Evolutionary conservation across 176 grass and related monocot genomes (phyloP), one percentile per base, ranked within the genome.

Genomic region (Urochloa ruziziensis): DNA sequence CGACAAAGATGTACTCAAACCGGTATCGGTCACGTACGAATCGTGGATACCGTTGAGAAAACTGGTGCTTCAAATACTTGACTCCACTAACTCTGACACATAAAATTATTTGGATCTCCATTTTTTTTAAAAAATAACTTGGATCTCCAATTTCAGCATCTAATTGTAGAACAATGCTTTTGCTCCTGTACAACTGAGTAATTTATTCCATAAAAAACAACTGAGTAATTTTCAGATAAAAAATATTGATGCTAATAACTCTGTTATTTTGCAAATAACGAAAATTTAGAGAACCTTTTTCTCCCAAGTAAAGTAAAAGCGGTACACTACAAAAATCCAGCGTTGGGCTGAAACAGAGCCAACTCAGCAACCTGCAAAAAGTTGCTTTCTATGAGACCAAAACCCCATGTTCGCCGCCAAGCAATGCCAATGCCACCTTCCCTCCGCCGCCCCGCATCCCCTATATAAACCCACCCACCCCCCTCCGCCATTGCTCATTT

Each of bases 381-480:
- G 37, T 16, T 0, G 36, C 65, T 85, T 56, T 60, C 39, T 28
- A 11, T 0, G 11, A 27, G 28, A 23, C 46, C 23, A 32, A 16
- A 73, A 62, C 13, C 30, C 36, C 87, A 79, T 74, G 87, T 80
- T 84, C 51, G 82, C 67, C 65, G 88, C 73, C 65, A 88, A 66
- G 51, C 52, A 35, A 68, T 51, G n/a, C 4, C 13, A 58, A 58
- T 17, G 42, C 14, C 49, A n/a, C 18, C 19, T n/a, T 4, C 21
- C 35, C 18, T 8, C 47, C 11, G 12, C 86, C 70, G 46, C 27
- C 46, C 8, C 44, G 1, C 10, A 5, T 18, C 44, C n/a, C 57
- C 60, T 86, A 94, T 94, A 88, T 80, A 94, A 83, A 73, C 62
- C 73, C 69, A 39, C 53, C 84, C 84, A 67, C 60, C 53, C 72